Base-by-base conservation (phyloP, 1,139 yeast species). In the Sugiyamaella sp. region DNA sequence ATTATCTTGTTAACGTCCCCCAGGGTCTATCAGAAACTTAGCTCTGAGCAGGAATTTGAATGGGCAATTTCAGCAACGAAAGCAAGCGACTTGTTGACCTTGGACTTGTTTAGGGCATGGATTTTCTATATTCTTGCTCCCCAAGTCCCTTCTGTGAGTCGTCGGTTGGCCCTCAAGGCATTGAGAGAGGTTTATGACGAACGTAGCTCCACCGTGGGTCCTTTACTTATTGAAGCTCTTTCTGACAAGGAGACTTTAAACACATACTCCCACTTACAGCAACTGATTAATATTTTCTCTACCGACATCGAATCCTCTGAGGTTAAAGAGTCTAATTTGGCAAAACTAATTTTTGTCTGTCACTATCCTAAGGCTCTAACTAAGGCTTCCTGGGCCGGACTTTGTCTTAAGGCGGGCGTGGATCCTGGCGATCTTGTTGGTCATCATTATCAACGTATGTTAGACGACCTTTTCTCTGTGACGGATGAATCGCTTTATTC, bases 351-450 rank as follows among this genome's bases (percentile, higher is more conserved):
- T n/a, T 71, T 86, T 24, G 65, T 81, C 9, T 74, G 86, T 9
- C 89, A 87, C 65, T 82, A 80, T 59, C 61, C 70, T 1, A 65
- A 59, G 2, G 70, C 78, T 27, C 69, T 71, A 1, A 65, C 76
- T 6, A 80, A 80, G 52, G 76, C 76, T 55, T 85, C 87, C 1
- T 93, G 99, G 99, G 86, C 90, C 41, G 88, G 88, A 0, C 71
- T 90, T 49, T 84, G 84, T 43, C 82, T 86, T 63, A 74, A 81
- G 52, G 77, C 86, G 9, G 70, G 72, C 4, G 66, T 82, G 27
- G 95, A 91, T 63, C 87, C 96, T 2, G 86, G 86, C 19, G 63
- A 67, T 2, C 69, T 89, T 46, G 80, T 86, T 3, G 65, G 71
- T 1, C 65, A 68, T 1, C 63, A 79, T 53, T 70, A 77, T n/a